Conservation (phyloP, 208 protist genomes). For the Crithidia sp. region DNA sequence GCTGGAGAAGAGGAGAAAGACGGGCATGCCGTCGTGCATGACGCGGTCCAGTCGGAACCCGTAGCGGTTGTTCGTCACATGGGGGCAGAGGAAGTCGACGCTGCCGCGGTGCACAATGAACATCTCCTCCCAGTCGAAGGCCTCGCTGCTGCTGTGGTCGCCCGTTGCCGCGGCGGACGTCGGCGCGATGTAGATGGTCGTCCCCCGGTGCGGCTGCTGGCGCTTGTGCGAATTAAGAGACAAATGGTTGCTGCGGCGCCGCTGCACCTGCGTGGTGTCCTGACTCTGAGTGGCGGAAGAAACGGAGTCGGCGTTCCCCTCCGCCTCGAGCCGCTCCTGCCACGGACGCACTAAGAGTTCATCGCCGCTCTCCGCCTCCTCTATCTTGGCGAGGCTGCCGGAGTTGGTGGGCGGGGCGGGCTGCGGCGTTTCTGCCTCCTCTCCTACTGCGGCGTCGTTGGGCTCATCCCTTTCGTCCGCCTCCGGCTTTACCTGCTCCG, state of each 20-base stretch:
- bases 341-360: too few species aligned
- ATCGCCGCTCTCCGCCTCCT: neutral
- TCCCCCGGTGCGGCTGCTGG: conserved; percentile 36
- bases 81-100: conserved; percentile 63
- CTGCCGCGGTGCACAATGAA: conserved; percentile 76
- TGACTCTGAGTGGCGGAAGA: too few species aligned
- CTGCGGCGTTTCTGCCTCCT: neutral
- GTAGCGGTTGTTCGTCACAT: conserved; percentile 47
- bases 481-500: neutral
- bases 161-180: conserved; percentile 19
- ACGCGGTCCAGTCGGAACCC: conserved; percentile 79
- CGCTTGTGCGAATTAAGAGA: conserved; percentile 32
- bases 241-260: too few species aligned
- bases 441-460: neutral
- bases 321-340: neutral
- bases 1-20: conserved; percentile 74
- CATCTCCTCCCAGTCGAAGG: conserved; percentile 59
- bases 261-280: too few species aligned
- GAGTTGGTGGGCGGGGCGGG: neutral
- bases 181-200: conserved; percentile 47
- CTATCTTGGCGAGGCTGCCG: neutral
- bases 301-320: neutral
- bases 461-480: neutral
- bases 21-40: conserved; percentile 61
- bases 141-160: conserved; percentile 59